A percentile compares a stretch with the other conserved stretches of the same genome.
Evolutionary conservation across 164 flowering plant genomes (phyloP).

Genomic region (Magnolia officinalis): DNA sequence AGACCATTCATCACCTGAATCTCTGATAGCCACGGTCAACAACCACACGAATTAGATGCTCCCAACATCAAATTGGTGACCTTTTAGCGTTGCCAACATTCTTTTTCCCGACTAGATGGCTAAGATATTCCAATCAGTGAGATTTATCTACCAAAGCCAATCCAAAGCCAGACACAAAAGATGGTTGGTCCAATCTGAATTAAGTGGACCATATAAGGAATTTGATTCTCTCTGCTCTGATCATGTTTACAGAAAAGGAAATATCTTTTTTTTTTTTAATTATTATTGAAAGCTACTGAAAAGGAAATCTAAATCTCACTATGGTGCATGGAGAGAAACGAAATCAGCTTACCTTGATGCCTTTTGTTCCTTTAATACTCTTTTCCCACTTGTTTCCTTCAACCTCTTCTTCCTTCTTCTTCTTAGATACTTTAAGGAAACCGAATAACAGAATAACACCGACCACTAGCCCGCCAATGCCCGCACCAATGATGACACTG

Average conservation of each 20-base stretch:
- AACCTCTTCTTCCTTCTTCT: slow-evolving; percentile 56
- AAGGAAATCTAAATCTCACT: too few relatives aligned
- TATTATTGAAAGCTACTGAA: not conserved
- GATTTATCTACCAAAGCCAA: too few relatives aligned
- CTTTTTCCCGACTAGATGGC: too few relatives aligned
- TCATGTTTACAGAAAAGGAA: not conserved
- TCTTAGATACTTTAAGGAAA: slow-evolving; percentile 17
- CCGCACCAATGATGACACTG: slow-evolving; percentile 44
- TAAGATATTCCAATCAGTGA: too few relatives aligned
- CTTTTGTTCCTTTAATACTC: slow-evolving; percentile 47
- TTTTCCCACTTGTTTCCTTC: slow-evolving; percentile 22
- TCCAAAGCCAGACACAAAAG: slow-evolving; percentile 25
- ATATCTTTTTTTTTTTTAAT: too few relatives aligned
- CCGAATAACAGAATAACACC: slow-evolving; percentile 30
- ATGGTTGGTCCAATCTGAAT: slow-evolving; percentile 42
- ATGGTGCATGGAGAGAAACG: not conserved
- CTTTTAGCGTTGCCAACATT: too few relatives aligned
- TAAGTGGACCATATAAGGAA: slow-evolving; percentile 53
- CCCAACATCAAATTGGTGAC: too few relatives aligned
- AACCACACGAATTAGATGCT: too few relatives aligned
- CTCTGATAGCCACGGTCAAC: too few relatives aligned
- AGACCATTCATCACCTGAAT: too few relatives aligned
- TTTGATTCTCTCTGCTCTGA: not conserved
- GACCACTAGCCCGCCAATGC: slow-evolving; percentile 33
- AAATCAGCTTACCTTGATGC: slow-evolving; percentile 43